Percentiles rank a stretch among this genome's conserved stretches.
phyloP scores from a whole-genome alignment of 495 filamentous ascomycete genomes.

The Neurospora cerealis region DNA sequence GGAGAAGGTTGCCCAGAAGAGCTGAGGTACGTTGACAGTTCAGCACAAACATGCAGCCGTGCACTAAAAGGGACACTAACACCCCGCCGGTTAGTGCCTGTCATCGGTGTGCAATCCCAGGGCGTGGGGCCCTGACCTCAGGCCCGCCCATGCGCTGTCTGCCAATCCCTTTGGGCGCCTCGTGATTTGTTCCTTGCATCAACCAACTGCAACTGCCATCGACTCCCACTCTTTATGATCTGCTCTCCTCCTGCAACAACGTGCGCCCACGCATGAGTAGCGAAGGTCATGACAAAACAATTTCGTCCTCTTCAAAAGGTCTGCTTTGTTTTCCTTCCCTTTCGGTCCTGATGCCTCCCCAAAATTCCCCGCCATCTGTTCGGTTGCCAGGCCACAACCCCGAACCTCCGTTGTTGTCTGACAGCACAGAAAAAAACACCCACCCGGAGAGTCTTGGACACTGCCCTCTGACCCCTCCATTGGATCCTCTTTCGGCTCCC shows the following conservation, averaged over 20 bases:
- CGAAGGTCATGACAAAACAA: conserved; percentile 23
- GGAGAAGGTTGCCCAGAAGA: neutral
- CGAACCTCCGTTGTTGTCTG: neutral
- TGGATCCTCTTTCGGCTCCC: neutral
- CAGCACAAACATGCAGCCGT: conserved; percentile 15
- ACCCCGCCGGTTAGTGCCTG: conserved; percentile 1
- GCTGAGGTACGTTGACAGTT: neutral
- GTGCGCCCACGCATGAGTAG: neutral
- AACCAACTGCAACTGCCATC: neutral
- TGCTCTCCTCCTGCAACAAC: neutral
- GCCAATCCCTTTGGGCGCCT: conserved; percentile 3
- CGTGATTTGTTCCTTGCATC: conserved; percentile 29
- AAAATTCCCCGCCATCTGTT: neutral
- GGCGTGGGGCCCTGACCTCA: conserved; percentile 19
- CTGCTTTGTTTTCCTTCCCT: neutral
- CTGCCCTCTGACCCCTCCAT: neutral
- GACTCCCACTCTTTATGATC: conserved; percentile 20
- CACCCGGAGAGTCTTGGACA: neutral
- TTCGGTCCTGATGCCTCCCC: neutral
- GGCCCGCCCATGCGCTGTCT: neutral
- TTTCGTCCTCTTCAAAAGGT: conserved; percentile 8
- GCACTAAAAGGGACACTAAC: conserved; percentile 11
- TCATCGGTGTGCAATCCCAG: neutral
- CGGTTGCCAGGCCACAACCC: neutral
- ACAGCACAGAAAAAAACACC: neutral